Evolutionary conservation across 768 basidiomycete genomes (phyloP).

Genomic region (Phlebiopsis gigantea): DNA sequence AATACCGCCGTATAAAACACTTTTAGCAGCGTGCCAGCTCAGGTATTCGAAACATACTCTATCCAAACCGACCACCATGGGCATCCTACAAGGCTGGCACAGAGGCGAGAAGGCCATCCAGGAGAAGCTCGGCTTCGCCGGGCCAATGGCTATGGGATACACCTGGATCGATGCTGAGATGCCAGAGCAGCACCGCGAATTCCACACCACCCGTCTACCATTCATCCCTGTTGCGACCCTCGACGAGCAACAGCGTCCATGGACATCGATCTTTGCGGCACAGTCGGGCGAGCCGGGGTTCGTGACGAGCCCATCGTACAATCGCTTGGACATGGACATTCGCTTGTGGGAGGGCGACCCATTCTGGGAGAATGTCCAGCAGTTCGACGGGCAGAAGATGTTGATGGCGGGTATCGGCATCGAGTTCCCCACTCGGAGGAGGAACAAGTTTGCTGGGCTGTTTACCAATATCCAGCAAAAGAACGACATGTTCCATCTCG

Average conservation of each 20-base stretch:
- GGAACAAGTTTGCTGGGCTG: slow-evolving; percentile 62
- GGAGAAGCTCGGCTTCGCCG: slow-evolving; percentile 37
- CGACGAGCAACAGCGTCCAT: slow-evolving; percentile 46
- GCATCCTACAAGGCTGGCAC: slow-evolving; percentile 32
- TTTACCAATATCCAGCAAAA: slow-evolving; percentile 16
- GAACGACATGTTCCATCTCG: slow-evolving; percentile 29
- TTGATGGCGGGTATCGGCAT: slow-evolving; percentile 56
- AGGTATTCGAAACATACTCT: not conserved
- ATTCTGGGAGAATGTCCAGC: slow-evolving; percentile 30
- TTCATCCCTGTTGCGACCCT: slow-evolving; percentile 56
- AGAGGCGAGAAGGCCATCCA: slow-evolving; percentile 48
- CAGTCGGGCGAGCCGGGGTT: slow-evolving; percentile 43
- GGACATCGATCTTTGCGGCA: slow-evolving; percentile 52
- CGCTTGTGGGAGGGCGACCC: slow-evolving; percentile 54
- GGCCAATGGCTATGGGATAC: slow-evolving; percentile 33
- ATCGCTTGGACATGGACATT: slow-evolving; percentile 35
- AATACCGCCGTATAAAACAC: not conserved
- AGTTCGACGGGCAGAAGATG: slow-evolving; percentile 7
- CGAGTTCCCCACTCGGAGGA: slow-evolving; percentile 48
- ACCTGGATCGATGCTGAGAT: slow-evolving; percentile 40
- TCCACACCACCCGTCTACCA: slow-evolving; percentile 43
- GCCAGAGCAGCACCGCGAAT: slow-evolving; percentile 42
- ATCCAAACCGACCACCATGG: slow-evolving; percentile 16
- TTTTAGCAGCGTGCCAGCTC: not conserved
- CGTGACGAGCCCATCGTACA: slow-evolving; percentile 30